Evolutionary conservation across 106 monocot species (phyloP).

Genomic region (Ottelia alismoides): DNA sequence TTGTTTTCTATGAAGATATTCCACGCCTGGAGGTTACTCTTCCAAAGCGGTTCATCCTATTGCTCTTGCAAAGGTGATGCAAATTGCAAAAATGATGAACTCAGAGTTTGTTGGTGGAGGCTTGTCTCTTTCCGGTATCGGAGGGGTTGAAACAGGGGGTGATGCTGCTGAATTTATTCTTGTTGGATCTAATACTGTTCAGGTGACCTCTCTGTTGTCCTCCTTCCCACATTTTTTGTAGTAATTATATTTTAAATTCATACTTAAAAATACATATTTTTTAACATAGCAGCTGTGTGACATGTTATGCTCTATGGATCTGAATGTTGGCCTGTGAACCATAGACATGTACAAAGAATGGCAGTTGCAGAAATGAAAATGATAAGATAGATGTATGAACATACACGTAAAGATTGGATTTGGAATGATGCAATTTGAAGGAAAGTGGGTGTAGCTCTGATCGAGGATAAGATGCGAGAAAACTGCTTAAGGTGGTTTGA

Average conservation of each 20-base stretch:
- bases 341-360: too few species aligned
- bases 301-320: too few species aligned
- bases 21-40: slow-evolving; percentile 96
- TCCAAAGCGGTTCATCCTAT: slow-evolving; percentile 93
- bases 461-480: too few species aligned
- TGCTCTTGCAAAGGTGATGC: slow-evolving; percentile 97
- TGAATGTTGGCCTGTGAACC: too few species aligned
- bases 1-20: slow-evolving; percentile 38
- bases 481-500: too few species aligned
- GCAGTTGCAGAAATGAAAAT: too few species aligned
- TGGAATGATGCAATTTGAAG: too few species aligned
- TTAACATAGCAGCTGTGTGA: too few species aligned
- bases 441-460: too few species aligned
- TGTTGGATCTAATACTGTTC: slow-evolving; percentile 92
- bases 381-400: too few species aligned
- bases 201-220: slow-evolving; percentile 27
- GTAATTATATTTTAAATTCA: background rate
- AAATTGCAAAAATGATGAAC: slow-evolving; percentile 92
- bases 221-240: background rate
- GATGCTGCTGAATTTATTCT: slow-evolving; percentile 97
- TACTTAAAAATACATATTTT: too few species aligned
- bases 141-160: slow-evolving; percentile 85
- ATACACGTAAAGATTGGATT: too few species aligned
- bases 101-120: slow-evolving; percentile 46
- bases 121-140: slow-evolving; percentile 83